Evolutionary conservation across 352 stramenopile species (phyloP).

Genomic region (Globisporangium mamillatum): DNA sequence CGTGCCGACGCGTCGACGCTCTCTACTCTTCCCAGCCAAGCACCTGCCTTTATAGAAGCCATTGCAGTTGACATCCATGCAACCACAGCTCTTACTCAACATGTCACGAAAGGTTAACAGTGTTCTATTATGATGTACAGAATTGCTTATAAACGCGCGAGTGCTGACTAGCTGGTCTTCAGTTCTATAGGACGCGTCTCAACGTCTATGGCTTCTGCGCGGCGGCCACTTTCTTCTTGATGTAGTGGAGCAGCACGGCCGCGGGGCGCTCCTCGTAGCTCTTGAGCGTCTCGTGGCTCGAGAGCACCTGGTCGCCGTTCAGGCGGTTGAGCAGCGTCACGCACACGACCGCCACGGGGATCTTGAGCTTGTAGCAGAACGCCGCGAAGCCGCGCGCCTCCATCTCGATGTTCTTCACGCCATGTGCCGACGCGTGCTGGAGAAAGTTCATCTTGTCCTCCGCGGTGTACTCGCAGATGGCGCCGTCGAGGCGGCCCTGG

Average conservation of each 20-base stretch:
- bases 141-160: not conserved
- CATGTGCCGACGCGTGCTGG: slow-evolving; percentile 39
- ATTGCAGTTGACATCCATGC: not conserved
- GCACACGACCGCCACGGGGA: slow-evolving; percentile 70
- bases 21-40: not conserved
- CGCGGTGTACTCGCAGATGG: slow-evolving; percentile 74
- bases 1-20: too few species aligned
- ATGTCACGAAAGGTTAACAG: too few species aligned
- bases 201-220: slow-evolving; percentile 8
- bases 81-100: too few species aligned
- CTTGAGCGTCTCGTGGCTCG: slow-evolving; percentile 57
- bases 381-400: slow-evolving; percentile 67
- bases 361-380: slow-evolving; percentile 77
- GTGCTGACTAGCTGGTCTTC: not conserved
- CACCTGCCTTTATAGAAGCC: not conserved
- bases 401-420: slow-evolving; percentile 88
- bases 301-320: slow-evolving; percentile 70
- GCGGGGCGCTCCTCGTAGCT: slow-evolving; percentile 60
- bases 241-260: slow-evolving; percentile 64
- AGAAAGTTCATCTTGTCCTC: slow-evolving; percentile 81
- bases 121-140: slow-evolving; percentile 12
- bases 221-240: slow-evolving; percentile 52
- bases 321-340: slow-evolving; percentile 78
- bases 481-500: slow-evolving; percentile 77
- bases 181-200: slow-evolving; percentile 1